phyloP scores from a whole-genome alignment of 2,329 filamentous ascomycete species.

The Paecilomyces sp. region DNA sequence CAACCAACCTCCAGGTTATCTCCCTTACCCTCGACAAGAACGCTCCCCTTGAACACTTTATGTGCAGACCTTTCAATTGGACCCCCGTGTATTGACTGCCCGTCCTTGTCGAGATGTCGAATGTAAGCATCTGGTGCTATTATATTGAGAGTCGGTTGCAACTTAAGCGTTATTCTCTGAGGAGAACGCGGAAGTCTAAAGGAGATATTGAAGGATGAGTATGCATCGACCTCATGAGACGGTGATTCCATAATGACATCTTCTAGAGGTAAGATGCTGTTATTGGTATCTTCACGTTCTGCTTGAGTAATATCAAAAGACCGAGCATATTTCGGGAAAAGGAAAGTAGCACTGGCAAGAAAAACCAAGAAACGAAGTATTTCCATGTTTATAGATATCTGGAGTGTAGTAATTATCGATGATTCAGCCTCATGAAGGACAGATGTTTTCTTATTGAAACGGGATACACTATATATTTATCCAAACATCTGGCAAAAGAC shows the following conservation, averaged over 20 bases:
- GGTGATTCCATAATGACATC: background rate
- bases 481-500: no score
- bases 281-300: background rate
- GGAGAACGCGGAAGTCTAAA: background rate
- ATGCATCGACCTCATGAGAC: background rate
- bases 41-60: background rate
- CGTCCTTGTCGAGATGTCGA: background rate
- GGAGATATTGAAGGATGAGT: background rate
- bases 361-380: background rate
- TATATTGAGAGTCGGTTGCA: constrained; percentile 49
- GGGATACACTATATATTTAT: background rate
- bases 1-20: background rate
- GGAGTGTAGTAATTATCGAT: background rate
- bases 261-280: background rate
- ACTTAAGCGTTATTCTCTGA: constrained; percentile 25
- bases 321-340: background rate
- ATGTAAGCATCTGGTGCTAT: constrained; percentile 53
- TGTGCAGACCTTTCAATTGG: background rate
- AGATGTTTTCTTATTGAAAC: background rate
- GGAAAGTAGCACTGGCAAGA: background rate
- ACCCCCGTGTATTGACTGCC: background rate
- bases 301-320: background rate
- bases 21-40: background rate
- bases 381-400: background rate
- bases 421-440: background rate